Evolutionary conservation across 2,329 filamentous ascomycete genomes (phyloP).

Genomic region (Cryphonectria radicalis): DNA sequence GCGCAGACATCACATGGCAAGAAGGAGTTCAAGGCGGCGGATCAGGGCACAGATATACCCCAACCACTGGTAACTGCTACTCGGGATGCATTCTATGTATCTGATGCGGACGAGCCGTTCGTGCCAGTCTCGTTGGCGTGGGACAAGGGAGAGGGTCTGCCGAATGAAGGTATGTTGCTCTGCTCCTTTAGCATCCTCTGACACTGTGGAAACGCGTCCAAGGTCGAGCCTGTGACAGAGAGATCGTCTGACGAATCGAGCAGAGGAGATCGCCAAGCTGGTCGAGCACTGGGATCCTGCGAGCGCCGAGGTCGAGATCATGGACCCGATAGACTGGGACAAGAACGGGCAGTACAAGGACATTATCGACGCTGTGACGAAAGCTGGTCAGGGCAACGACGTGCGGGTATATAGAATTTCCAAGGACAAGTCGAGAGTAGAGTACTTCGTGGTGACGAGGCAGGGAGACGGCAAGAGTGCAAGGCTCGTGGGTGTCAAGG

Average conservation of each 20-base stretch:
- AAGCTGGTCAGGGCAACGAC: conserved; percentile 65
- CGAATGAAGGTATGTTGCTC: conserved; percentile 61
- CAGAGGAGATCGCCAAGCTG: conserved; percentile 72
- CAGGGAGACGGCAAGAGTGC: conserved; percentile 59
- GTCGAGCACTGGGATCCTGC: conserved; percentile 61
- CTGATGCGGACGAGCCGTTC: conserved; percentile 86
- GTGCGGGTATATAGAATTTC: conserved; percentile 76
- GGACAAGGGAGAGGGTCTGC: conserved; percentile 56
- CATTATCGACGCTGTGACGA: conserved; percentile 70
- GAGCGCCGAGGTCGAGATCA: conserved; percentile 64
- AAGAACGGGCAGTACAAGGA: conserved; percentile 69
- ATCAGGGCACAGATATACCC: conserved; percentile 64
- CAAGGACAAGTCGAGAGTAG: conserved; percentile 64
- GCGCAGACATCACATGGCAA: conserved; percentile 34
- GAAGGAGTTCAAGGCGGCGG: conserved; percentile 55
- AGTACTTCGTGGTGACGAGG: conserved; percentile 80
- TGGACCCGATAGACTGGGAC: conserved; percentile 76
- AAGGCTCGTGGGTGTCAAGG: conserved; percentile 77
- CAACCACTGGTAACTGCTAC: conserved; percentile 54
- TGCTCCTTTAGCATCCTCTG: neutral
- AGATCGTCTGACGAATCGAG: conserved; percentile 17
- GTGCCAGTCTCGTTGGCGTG: conserved; percentile 73
- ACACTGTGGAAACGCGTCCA: neutral
- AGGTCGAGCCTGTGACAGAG: neutral
- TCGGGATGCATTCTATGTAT: conserved; percentile 69